phyloP scores from a whole-genome alignment of 2,329 filamentous ascomycete genomes.

The Talaromyces sp. region DNA sequence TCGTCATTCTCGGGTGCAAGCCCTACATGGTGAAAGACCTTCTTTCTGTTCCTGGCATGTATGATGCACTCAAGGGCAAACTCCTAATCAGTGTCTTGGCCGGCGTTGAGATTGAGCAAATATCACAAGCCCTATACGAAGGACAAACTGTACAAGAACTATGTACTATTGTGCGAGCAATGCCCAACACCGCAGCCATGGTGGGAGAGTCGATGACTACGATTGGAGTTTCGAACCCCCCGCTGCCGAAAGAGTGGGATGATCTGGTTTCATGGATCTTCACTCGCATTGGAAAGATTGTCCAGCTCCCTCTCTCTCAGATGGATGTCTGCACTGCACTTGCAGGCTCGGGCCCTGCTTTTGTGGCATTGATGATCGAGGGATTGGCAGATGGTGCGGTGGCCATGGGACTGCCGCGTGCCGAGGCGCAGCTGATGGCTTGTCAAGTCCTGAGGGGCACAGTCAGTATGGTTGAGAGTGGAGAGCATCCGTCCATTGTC shows the following conservation, averaged over 20 bases:
- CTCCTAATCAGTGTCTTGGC: constrained; percentile 76
- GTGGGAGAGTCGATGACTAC: constrained; percentile 80
- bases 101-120: constrained; percentile 64
- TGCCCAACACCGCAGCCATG: constrained; percentile 78
- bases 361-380: constrained; percentile 55
- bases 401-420: constrained; percentile 55
- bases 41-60: constrained; percentile 61
- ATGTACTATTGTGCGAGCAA: constrained; percentile 63
- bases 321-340: constrained; percentile 56
- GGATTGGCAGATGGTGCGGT: constrained; percentile 57
- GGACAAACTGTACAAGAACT: constrained; percentile 33
- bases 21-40: constrained; percentile 67
- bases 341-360: constrained; percentile 57
- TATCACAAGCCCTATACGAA: constrained; percentile 59
- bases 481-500: constrained; percentile 55
- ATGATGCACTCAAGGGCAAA: constrained; percentile 68
- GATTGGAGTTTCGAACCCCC: constrained; percentile 54
- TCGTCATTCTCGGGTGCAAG: constrained; percentile 75
- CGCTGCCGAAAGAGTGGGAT: constrained; percentile 37
- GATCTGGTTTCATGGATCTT: constrained; percentile 53
- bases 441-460: constrained; percentile 58
- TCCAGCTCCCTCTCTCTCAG: constrained; percentile 44
- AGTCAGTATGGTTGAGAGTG: constrained; percentile 51
- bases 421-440: constrained; percentile 56
- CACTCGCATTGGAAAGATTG: constrained; percentile 42